Evolutionary conservation across 371 early-diverging fungal species (phyloP), one percentile per base, ranked within the genome.

Genomic region (Haplosporangium sp.): DNA sequence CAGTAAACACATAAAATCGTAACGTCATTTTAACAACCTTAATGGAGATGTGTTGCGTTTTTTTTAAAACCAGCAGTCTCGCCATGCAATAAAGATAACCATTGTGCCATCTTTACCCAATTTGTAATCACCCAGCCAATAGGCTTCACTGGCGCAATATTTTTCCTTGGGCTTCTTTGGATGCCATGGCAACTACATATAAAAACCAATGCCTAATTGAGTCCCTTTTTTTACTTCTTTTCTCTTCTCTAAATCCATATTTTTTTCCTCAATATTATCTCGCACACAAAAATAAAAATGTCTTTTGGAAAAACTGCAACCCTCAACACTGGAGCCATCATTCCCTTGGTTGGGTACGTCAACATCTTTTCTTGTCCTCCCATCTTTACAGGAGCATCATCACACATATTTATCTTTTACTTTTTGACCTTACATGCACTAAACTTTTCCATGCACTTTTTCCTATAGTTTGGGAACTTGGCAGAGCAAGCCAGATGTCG

Each of bases 381-480:
- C 6, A 27, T 60, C n/a, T 8, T 27, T 27, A 27, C 27, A 27
- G 27, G 27, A 27, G 27, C 27, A 27, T 27, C 27, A 27, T 27
- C 27, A 27, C 27, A 27, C 1, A 27, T 27, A 27, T 27, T 27
- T 27, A 27, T 27, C 27, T 27, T 27, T 27, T 27, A 27, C 27
- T 27, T 27, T 27, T 27, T 27, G 27, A 27, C 27, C 27, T 27
- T 27, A 27, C 27, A 27, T 27, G 27, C 27, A 27, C 27, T 27
- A 27, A 27, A 27, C 27, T 27, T 27, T 27, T 27, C 27, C 27
- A 27, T 27, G n/a, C n/a, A n/a, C n/a, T 27, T 27, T 27, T 27
- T 35, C 9, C 37, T 58, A n/a, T 44, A 88, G 90, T 50, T 82
- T 89, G 42, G 89, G 91, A 70, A 91, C 92, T 42, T 90, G 90